Conservation (phyloP, 495 filamentous ascomycete species). For the Trypethelium eluteriae region DNA sequence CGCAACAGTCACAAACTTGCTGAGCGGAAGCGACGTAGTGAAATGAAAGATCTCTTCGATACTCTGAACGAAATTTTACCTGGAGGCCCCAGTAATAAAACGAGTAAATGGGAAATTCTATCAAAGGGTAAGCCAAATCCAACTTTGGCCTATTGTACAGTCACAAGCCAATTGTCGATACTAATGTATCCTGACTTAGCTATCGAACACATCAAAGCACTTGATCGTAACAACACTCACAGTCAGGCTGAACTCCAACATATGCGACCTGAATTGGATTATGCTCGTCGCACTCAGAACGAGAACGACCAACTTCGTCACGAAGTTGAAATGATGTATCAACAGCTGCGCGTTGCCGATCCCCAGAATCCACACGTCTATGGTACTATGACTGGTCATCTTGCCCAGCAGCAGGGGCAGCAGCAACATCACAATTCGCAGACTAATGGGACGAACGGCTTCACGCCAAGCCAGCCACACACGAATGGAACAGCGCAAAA, state of each 20-base stretch:
- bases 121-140: slow-evolving; percentile 62
- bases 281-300: slow-evolving; percentile 18
- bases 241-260: slow-evolving; percentile 16
- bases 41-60: slow-evolving; percentile 98
- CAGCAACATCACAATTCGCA: slow-evolving; percentile 11
- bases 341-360: slow-evolving; percentile 22
- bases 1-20: slow-evolving; percentile 92
- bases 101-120: slow-evolving; percentile 98
- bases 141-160: too few species aligned
- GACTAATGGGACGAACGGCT: slow-evolving; percentile 3
- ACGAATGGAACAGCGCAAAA: neutral
- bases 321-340: slow-evolving; percentile 27
- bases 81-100: slow-evolving; percentile 80
- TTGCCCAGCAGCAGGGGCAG: slow-evolving; percentile 17
- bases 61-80: slow-evolving; percentile 73
- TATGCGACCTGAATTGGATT: slow-evolving; percentile 21
- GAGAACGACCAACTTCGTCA: slow-evolving; percentile 28
- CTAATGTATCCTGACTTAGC: slow-evolving; percentile 12
- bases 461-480: neutral
- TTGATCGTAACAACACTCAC: slow-evolving; percentile 17
- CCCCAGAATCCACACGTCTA: slow-evolving; percentile 25
- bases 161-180: too few species aligned
- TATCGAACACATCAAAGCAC: slow-evolving; percentile 27
- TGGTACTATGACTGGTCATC: slow-evolving; percentile 23
- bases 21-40: slow-evolving; percentile 88